These are phyloP conservation scores for Didymella glomerata DNA, from an alignment of 2,329 filamentous ascomycete species.

Conservation along the genomic window DNA sequence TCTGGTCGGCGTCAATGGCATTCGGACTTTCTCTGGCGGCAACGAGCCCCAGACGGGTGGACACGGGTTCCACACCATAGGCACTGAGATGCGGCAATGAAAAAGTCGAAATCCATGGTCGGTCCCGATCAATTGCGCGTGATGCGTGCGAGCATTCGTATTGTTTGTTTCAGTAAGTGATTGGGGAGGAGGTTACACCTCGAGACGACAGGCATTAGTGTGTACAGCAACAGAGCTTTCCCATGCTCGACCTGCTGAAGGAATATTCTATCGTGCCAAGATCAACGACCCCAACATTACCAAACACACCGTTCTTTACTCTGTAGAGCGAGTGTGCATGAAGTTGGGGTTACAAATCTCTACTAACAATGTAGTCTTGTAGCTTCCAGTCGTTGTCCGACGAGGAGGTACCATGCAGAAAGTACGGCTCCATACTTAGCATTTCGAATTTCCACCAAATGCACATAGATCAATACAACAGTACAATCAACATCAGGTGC, in stretches of 20 bases:
- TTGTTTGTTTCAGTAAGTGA: slow-evolving; percentile 24
- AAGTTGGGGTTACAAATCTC: slow-evolving; percentile 66
- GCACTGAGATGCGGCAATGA: slow-evolving; percentile 51
- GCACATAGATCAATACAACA: slow-evolving; percentile 22
- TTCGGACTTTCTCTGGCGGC: slow-evolving; percentile 51
- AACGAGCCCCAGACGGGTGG: slow-evolving; percentile 47
- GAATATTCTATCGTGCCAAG: slow-evolving; percentile 70
- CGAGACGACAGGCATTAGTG: slow-evolving; percentile 67
- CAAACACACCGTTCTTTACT: slow-evolving; percentile 67
- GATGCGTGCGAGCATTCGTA: slow-evolving; percentile 30
- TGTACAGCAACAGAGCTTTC: slow-evolving; percentile 71
- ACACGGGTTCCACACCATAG: slow-evolving; percentile 44
- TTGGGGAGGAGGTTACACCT: slow-evolving; percentile 27
- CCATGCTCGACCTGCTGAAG: slow-evolving; percentile 72
- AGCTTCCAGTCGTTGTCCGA: background rate
- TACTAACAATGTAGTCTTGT: slow-evolving; percentile 21
- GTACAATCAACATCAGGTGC: slow-evolving; percentile 16
- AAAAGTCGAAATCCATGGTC: slow-evolving; percentile 47
- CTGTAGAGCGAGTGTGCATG: slow-evolving; percentile 69
- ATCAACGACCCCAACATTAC: slow-evolving; percentile 67
- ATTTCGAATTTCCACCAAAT: slow-evolving; percentile 5
- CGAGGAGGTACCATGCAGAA: background rate
- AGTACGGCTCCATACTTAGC: background rate
- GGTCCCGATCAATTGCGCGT: slow-evolving; percentile 32
- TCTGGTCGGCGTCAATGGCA: slow-evolving; percentile 54